These are phyloP conservation scores for Solanum chilense DNA, from an alignment of 257 asterid species.

Conservation along the genomic window DNA sequence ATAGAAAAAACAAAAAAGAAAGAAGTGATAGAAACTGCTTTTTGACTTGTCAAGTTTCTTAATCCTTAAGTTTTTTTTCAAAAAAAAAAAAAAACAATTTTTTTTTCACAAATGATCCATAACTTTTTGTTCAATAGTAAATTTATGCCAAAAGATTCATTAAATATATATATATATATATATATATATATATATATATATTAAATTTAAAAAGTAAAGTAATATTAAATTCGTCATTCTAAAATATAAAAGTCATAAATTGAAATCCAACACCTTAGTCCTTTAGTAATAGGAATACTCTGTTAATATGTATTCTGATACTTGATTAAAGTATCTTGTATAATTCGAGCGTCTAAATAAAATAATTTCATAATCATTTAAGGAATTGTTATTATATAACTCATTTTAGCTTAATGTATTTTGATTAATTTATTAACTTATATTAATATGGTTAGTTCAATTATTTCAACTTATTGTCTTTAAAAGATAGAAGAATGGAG, in stretches of 20 bases:
- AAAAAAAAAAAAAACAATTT: fast-evolving
- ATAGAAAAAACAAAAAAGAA: background rate
- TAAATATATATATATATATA: too few species aligned
- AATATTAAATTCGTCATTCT: background rate
- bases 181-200: too few species aligned
- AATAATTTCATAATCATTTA: background rate
- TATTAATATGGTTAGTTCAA: background rate
- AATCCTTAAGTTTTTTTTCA: background rate
- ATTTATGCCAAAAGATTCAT: background rate
- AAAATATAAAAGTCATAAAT: too few species aligned
- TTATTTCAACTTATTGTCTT: background rate
- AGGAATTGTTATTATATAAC: background rate
- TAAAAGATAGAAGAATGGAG: background rate
- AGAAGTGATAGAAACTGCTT: background rate
- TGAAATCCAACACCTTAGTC: background rate
- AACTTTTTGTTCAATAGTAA: background rate
- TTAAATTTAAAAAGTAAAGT: too few species aligned
- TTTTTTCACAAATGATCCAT: background rate
- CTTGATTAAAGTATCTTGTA: too few species aligned
- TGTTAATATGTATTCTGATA: background rate
- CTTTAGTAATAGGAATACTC: too few species aligned
- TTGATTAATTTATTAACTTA: background rate
- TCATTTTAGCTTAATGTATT: background rate
- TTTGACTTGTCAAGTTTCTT: background rate
- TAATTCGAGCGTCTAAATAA: background rate